Evolutionary conservation across 176 grass and related monocot genomes (phyloP).

Genomic region (Chloris gayana): DNA sequence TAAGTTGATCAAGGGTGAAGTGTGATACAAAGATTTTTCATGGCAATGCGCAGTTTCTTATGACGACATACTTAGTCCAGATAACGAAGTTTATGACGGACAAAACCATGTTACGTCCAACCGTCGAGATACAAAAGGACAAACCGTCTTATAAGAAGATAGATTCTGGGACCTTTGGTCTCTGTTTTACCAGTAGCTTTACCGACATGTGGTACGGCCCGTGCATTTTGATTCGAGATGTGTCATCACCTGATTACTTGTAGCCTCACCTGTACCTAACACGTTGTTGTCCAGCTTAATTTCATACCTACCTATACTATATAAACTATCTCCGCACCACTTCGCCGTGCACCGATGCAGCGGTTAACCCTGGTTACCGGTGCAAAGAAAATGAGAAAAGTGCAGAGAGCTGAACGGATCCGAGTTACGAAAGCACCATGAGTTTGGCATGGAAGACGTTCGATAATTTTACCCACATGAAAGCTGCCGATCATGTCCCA

Average conservation of each 20-base stretch:
- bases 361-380: not conserved
- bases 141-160: not conserved
- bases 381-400: not conserved
- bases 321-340: not conserved
- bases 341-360: not conserved
- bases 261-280: too few relatives aligned
- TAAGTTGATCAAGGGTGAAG: constrained; percentile 8
- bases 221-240: not conserved
- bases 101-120: not conserved
- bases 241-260: not conserved
- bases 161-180: not conserved
- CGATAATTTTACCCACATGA: not conserved
- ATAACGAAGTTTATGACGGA: not conserved
- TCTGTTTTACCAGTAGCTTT: not conserved
- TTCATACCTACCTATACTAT: too few relatives aligned
- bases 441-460: not conserved
- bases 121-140: not conserved
- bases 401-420: not conserved
- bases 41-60: not conserved
- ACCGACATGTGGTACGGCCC: not conserved
- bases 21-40: not conserved
- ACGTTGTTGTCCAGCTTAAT: too few relatives aligned
- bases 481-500: not conserved
- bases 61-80: not conserved
- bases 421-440: not conserved